Evolutionary conservation across 225 moss, liverwort and hornwort genomes (phyloP).

Genomic region (Bryoerythrophyllum caledonicum): DNA sequence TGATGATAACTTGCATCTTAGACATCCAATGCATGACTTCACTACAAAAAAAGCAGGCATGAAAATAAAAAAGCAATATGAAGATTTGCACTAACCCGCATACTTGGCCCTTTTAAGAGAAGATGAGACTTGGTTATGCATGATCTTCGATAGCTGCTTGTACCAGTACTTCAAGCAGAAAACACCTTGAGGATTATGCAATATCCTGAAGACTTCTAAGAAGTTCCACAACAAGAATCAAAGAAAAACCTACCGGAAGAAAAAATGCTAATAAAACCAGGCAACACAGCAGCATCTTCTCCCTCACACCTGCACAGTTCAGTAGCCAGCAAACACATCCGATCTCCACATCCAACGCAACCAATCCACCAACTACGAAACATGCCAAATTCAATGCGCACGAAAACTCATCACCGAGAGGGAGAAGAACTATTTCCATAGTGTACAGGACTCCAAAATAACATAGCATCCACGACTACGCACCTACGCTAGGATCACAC

Average conservation of each 20-base stretch:
- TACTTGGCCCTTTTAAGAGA: slow-evolving; percentile 58
- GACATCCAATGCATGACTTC: not conserved
- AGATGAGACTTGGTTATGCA: slow-evolving; percentile 58
- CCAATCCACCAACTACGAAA: not conserved
- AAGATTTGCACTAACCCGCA: slow-evolving; percentile 29
- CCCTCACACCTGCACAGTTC: not conserved
- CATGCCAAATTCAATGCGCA: too few relatives aligned
- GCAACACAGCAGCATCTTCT: not conserved
- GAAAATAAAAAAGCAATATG: not conserved
- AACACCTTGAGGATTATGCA: too few relatives aligned
- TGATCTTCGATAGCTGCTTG: slow-evolving; percentile 54
- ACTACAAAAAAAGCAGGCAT: not conserved
- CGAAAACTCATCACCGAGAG: not conserved
- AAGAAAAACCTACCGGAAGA: not conserved
- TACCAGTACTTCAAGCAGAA: slow-evolving; percentile 6
- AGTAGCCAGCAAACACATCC: not conserved
- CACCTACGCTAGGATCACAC: too few relatives aligned
- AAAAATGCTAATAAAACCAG: not conserved
- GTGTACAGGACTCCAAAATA: slow-evolving; percentile 50
- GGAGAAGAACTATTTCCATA: slow-evolving; percentile 27
- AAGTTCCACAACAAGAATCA: slow-evolving; percentile 51
- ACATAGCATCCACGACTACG: too few relatives aligned
- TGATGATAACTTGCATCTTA: not conserved
- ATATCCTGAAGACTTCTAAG: too few relatives aligned
- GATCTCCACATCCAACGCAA: not conserved